phyloP scores from a whole-genome alignment of 805 yeast genomes.

The Tetrapisispora phaffii region DNA sequence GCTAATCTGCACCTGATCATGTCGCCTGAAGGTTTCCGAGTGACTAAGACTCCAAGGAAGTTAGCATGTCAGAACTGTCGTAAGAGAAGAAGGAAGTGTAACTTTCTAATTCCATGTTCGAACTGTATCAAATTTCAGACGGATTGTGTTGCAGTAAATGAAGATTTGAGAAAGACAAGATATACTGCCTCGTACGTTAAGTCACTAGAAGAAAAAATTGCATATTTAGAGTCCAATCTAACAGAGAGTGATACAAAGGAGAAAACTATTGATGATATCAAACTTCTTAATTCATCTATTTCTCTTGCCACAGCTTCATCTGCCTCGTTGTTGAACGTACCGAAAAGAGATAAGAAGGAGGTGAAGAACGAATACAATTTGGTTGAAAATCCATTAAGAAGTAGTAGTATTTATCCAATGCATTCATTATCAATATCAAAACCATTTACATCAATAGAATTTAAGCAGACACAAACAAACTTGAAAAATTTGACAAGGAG shows the following conservation, averaged over 20 bases:
- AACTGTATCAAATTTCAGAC: slow-evolving; percentile 34
- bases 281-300: slow-evolving; percentile 3
- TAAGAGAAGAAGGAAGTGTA: slow-evolving; percentile 34
- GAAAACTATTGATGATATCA: slow-evolving; percentile 6
- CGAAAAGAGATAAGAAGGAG: neutral
- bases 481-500: slow-evolving; percentile 16
- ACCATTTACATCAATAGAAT: slow-evolving; percentile 5
- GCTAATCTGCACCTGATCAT: too few species aligned
- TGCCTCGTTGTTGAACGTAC: neutral
- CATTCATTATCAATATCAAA: slow-evolving; percentile 20
- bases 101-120: slow-evolving; percentile 37
- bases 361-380: neutral
- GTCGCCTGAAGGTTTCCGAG: neutral
- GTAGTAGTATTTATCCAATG: slow-evolving; percentile 21
- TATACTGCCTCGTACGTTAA: slow-evolving; percentile 39
- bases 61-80: slow-evolving; percentile 18
- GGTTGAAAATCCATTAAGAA: slow-evolving; percentile 7
- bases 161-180: slow-evolving; percentile 38
- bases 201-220: slow-evolving; percentile 28
- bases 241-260: neutral
- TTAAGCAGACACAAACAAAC: slow-evolving; percentile 8
- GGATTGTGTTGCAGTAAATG: slow-evolving; percentile 35
- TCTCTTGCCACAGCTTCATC: slow-evolving; percentile 4
- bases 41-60: neutral
- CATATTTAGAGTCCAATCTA: slow-evolving; percentile 13